Evolutionary conservation across 2,329 filamentous ascomycete species (phyloP), one percentile per base, ranked within the genome.

Genomic region (Penicillium corylophilum): DNA sequence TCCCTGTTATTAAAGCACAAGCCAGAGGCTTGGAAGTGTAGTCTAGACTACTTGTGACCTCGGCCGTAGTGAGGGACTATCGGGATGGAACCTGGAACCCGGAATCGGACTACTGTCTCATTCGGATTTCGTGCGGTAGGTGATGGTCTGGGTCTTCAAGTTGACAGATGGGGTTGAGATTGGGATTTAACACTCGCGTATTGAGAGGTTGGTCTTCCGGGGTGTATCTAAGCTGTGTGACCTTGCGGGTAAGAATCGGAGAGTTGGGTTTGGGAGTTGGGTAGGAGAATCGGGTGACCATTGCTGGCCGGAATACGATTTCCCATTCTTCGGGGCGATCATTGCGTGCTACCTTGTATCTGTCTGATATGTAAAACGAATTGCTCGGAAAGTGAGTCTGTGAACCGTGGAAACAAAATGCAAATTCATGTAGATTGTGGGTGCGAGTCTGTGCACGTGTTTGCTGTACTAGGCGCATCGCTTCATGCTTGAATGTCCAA

Each of bases 401-500:
- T 13, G 7, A 41, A 26, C 20, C 40, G 22, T 31, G 26, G 33
- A 40, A 33, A 50, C 33, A 23, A 31, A 35, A 45, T n/a, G 16
- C 29, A 49, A 33, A n/a, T 35, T 52, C 47, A 44, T 49, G 41
- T 36, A 20, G 20, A 38, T n/a, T 12, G 16, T 36, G 3, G 16
- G 20, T 36, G 33, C 33, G 16, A 10, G 16, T 5, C 26, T 28
- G 26, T 28, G 7, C 12, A 10, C 8, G 24, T 3, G 16, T 28
- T 13, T 10, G 31, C 20, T 40, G n/a, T 28, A 33, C 33, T 41
- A 29, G 31, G 10, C 18, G 38, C 38, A 46, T 22, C 31, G 16
- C 43, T 22, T 52, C 45, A 48, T n/a, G 18, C 22, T 16, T 38
- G 13, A 18, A 62, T 42, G 13, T 53, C 56, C 47, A 71, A 36